Evolutionary conservation across 805 yeast genomes (phyloP).

Genomic region (Candida ficus): DNA sequence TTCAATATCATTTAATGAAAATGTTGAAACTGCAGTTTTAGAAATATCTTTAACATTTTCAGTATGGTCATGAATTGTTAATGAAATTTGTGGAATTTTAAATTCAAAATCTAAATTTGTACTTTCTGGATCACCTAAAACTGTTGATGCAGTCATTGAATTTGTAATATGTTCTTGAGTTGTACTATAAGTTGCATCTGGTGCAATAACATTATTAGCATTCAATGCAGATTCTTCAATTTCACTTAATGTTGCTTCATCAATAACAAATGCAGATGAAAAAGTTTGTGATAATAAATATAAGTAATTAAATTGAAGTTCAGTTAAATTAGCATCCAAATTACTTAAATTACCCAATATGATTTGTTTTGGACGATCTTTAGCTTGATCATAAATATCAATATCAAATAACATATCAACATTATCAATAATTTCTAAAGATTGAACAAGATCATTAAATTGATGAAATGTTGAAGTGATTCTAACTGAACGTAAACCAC

Average conservation of each 20-base stretch:
- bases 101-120: constrained; percentile 44
- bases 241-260: constrained; percentile 41
- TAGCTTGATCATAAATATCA: constrained; percentile 43
- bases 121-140: constrained; percentile 18
- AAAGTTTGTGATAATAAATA: constrained; percentile 51
- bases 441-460: constrained; percentile 29
- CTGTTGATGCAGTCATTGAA: constrained; percentile 21
- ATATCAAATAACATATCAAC: constrained; percentile 59
- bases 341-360: constrained; percentile 59
- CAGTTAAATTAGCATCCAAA: constrained; percentile 61
- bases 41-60: constrained; percentile 29
- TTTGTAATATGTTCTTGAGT: constrained; percentile 9
- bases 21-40: constrained; percentile 43
- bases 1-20: constrained; percentile 57
- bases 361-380: constrained; percentile 40
- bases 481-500: constrained; percentile 70
- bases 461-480: constrained; percentile 59
- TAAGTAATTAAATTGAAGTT: constrained; percentile 60
- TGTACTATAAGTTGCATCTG: constrained; percentile 25
- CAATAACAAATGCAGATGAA: constrained; percentile 46
- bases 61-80: constrained; percentile 57
- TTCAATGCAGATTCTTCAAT: constrained; percentile 59
- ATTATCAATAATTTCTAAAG: constrained; percentile 58
- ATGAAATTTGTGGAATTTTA: constrained; percentile 55
- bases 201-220: constrained; percentile 48